phyloP scores from a whole-genome alignment of 441 rosid genomes.

The Aquilaria agallochum region DNA sequence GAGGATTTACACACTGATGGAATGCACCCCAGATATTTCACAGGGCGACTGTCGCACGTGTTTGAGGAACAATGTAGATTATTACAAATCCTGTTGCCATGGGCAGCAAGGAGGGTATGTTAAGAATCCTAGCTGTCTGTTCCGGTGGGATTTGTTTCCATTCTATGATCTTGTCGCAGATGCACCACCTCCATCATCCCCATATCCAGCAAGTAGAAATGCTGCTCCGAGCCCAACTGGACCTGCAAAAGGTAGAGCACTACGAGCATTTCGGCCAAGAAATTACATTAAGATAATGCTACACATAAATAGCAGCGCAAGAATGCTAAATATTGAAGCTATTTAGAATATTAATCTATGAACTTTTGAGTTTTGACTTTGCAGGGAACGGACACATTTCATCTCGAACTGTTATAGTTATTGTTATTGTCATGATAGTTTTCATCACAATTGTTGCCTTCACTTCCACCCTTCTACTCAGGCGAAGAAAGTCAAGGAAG shows the following conservation, averaged over 20 bases:
- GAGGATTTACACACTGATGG: slow-evolving; percentile 38
- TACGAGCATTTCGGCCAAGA: no score
- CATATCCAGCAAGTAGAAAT: slow-evolving; percentile 7
- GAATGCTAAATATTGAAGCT: background rate
- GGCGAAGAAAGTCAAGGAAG: background rate
- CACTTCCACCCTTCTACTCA: background rate
- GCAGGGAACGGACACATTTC: background rate
- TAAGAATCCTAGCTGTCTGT: slow-evolving; percentile 20
- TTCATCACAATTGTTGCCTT: background rate
- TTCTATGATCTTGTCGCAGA: slow-evolving; percentile 11
- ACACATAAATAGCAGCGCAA: background rate
- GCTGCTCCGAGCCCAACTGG: no score
- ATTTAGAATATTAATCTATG: no score
- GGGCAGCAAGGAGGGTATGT: slow-evolving; percentile 20
- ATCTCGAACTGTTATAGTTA: background rate
- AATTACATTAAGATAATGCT: no score
- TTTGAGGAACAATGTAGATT: slow-evolving; percentile 13
- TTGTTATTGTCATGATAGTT: background rate
- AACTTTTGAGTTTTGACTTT: background rate
- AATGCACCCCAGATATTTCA: slow-evolving; percentile 51
- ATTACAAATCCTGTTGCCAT: slow-evolving; percentile 9
- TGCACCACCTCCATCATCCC: slow-evolving; percentile 8
- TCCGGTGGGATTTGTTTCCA: slow-evolving; percentile 28
- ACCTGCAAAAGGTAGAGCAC: no score
- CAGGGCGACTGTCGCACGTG: slow-evolving; percentile 35